Conservation (phyloP, 768 basidiomycete species). For the Arthromyces matolae region DNA sequence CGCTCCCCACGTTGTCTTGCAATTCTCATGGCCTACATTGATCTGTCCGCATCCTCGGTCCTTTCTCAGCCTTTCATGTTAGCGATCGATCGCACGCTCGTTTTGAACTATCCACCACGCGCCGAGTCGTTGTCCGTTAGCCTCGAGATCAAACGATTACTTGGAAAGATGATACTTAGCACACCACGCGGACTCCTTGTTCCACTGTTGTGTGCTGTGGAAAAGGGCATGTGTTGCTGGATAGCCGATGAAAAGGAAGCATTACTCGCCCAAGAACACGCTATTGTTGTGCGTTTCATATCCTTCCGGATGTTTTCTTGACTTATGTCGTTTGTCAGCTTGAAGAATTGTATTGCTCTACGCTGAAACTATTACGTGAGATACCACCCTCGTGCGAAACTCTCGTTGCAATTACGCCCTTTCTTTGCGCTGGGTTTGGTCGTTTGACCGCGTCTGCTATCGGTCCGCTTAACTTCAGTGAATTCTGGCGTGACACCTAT, state of each 20-base stretch:
- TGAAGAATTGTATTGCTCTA: conserved; percentile 39
- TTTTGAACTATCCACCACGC: conserved; percentile 30
- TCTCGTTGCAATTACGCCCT: conserved; percentile 38
- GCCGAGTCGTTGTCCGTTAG: conserved; percentile 24
- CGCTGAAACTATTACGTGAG: conserved; percentile 36
- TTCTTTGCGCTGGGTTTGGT: conserved; percentile 50
- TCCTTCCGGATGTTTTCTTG: neutral
- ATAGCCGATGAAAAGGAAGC: conserved; percentile 42
- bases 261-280: conserved; percentile 43
- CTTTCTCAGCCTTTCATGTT: conserved; percentile 25
- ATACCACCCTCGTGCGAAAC: conserved; percentile 37
- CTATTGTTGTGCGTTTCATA: conserved; percentile 38
- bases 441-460: conserved; percentile 39
- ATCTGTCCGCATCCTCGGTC: conserved; percentile 11
- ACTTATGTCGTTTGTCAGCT: conserved; percentile 22
- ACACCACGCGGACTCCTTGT: conserved; percentile 26
- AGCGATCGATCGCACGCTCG: conserved; percentile 28
- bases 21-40: conserved; percentile 21
- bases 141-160: conserved; percentile 33
- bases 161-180: conserved; percentile 31
- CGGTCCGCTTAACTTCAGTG: conserved; percentile 50
- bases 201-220: conserved; percentile 32
- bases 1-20: conserved; percentile 20
- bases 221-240: conserved; percentile 45
- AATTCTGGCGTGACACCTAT: conserved; percentile 58